Conservation (phyloP, 352 stramenopile species). For the Phytophthora uliginosa region DNA sequence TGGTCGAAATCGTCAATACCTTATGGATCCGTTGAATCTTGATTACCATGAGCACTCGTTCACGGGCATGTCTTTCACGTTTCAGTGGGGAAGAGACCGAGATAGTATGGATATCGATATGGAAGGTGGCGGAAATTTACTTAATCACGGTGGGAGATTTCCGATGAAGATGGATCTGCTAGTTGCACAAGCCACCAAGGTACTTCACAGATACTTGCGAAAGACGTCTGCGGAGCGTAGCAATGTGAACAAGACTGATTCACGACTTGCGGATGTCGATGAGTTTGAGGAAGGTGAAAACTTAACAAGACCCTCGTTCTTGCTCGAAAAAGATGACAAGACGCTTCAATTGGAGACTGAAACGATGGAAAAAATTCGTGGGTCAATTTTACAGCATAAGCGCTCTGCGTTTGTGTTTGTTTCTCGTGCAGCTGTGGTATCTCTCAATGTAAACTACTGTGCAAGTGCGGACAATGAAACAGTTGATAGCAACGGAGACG, state of each 20-base stretch:
- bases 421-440: conserved; percentile 60
- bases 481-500: conserved; percentile 21
- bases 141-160: conserved; percentile 25
- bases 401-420: conserved; percentile 80
- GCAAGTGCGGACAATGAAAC: conserved; percentile 27
- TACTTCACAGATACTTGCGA: conserved; percentile 73
- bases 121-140: conserved; percentile 10
- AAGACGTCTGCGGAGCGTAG: conserved; percentile 64
- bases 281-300: conserved; percentile 74
- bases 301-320: conserved; percentile 43
- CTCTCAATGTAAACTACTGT: conserved; percentile 59
- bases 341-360: conserved; percentile 79
- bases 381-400: conserved; percentile 83
- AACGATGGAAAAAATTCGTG: conserved; percentile 72
- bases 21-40: conserved; percentile 87
- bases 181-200: conserved; percentile 49
- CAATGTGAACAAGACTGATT: conserved; percentile 66
- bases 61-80: conserved; percentile 61
- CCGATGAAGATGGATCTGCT: conserved; percentile 74
- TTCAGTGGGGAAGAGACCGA: conserved; percentile 51
- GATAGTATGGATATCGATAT: conserved; percentile 35
- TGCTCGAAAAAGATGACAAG: conserved; percentile 90
- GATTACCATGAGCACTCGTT: conserved; percentile 59
- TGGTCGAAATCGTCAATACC: conserved; percentile 92
- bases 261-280: conserved; percentile 66